phyloP scores from a whole-genome alignment of 1,284 basidiomycete genomes.

The Moesziomyces parantarcticus region DNA sequence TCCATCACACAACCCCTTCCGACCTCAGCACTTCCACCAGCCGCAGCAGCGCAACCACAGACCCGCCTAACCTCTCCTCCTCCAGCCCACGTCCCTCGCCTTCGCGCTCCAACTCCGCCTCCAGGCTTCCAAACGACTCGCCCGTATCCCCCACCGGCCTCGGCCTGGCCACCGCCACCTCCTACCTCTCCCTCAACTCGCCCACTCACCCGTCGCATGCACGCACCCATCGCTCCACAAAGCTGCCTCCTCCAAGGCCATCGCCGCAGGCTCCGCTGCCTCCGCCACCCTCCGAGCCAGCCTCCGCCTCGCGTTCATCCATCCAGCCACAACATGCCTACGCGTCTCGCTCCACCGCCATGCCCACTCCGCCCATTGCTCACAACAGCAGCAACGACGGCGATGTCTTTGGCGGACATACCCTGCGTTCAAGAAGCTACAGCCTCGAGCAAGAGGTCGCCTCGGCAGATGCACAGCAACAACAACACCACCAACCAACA shows the following conservation, averaged over 20 bases:
- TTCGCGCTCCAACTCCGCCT: slow-evolving; percentile 28
- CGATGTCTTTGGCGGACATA: slow-evolving; percentile 8
- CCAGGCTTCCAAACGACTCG: slow-evolving; percentile 18
- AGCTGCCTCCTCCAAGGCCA: slow-evolving; percentile 45
- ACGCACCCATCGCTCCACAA: slow-evolving; percentile 16
- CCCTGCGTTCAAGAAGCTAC: slow-evolving; percentile 24
- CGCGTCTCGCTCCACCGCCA: background rate
- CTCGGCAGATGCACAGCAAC: slow-evolving; percentile 14
- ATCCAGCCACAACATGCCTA: background rate
- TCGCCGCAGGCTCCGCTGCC: slow-evolving; percentile 44
- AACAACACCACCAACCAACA: background rate
- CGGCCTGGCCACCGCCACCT: slow-evolving; percentile 32
- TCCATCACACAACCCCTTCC: slow-evolving; percentile 12
- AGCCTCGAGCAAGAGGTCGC: slow-evolving; percentile 31
- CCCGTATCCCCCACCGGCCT: slow-evolving; percentile 35
- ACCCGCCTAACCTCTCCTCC: slow-evolving; percentile 4
- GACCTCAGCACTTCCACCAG: slow-evolving; percentile 26
- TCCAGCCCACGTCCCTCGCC: slow-evolving; percentile 19
- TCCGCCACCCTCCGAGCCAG: slow-evolving; percentile 37
- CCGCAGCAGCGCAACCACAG: slow-evolving; percentile 25
- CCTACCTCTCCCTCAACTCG: slow-evolving; percentile 30
- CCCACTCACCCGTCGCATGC: slow-evolving; percentile 14
- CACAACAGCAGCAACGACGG: slow-evolving; percentile 7
- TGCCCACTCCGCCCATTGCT: background rate
- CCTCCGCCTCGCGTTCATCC: slow-evolving; percentile 8